A percentile compares a stretch with the other conserved stretches of the same genome.
Conservation (phyloP, 306 rosid genomes). For the Boehmeria nivea region DNA sequence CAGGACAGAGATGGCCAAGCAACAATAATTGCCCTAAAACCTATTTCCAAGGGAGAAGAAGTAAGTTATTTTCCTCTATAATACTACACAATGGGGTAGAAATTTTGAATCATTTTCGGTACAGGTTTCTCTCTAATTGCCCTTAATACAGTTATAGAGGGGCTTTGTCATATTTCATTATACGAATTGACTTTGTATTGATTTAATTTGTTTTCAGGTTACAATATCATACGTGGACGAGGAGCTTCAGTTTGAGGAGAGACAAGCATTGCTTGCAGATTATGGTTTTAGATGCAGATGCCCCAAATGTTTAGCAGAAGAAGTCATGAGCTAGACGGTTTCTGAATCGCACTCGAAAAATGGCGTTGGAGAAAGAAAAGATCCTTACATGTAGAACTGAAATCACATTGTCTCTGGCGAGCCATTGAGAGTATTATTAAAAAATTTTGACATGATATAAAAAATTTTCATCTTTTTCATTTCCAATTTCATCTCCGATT, state of each 20-base stretch:
- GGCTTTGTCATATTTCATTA: not conserved
- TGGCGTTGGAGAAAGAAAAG: too few species aligned
- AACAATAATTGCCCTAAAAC: constrained; percentile 56
- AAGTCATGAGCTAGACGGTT: constrained; percentile 8
- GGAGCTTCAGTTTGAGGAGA: constrained; percentile 65
- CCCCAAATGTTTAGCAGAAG: constrained; percentile 56
- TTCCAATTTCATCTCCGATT: too few species aligned
- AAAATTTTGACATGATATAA: too few species aligned
- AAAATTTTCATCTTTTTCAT: too few species aligned
- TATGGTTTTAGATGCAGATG: constrained; percentile 78
- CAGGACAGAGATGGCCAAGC: constrained; percentile 98
- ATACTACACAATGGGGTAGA: too few species aligned
- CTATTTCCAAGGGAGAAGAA: constrained; percentile 77
- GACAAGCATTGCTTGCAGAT: constrained; percentile 81
- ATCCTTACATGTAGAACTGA: too few species aligned
- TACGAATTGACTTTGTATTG: not conserved
- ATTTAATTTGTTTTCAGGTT: constrained; percentile 50
- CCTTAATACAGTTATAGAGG: not conserved
- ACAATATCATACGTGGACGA: constrained; percentile 88
- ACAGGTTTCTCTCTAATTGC: not conserved
- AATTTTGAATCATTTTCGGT: not conserved
- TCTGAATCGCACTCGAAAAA: too few species aligned
- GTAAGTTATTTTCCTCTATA: constrained; percentile 39
- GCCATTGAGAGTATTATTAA: too few species aligned
- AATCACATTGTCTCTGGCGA: too few species aligned